Percentiles rank a stretch among this genome's conserved stretches.
These are phyloP conservation scores for Nidula niveotomentosa DNA, from an alignment of 1,284 basidiomycete species.

Conservation along the genomic window DNA sequence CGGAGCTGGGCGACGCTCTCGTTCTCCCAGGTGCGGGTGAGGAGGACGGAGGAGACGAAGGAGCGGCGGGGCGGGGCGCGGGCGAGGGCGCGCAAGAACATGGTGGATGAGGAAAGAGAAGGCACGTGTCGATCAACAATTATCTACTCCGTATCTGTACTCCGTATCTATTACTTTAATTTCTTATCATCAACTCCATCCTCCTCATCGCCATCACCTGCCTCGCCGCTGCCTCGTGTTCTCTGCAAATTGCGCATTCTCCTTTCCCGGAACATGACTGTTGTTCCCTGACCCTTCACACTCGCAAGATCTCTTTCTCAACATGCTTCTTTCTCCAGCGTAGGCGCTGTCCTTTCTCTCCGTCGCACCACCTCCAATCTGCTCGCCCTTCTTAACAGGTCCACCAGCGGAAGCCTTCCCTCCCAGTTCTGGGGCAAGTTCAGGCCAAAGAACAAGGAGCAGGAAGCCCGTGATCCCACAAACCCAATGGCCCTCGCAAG, in stretches of 20 bases:
- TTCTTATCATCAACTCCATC: too few relatives aligned
- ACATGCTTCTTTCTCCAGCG: slow-evolving; percentile 79
- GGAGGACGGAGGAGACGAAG: slow-evolving; percentile 34
- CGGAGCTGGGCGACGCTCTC: slow-evolving; percentile 61
- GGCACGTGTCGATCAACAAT: not conserved
- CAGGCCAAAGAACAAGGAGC: slow-evolving; percentile 64
- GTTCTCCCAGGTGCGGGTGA: slow-evolving; percentile 64
- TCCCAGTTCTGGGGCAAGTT: slow-evolving; percentile 70
- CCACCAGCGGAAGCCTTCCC: slow-evolving; percentile 63
- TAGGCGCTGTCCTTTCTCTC: slow-evolving; percentile 41
- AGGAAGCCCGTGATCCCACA: slow-evolving; percentile 49
- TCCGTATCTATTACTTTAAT: not conserved
- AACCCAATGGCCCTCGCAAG: slow-evolving; percentile 62
- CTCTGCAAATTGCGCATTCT: slow-evolving; percentile 25
- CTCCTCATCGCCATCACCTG: slow-evolving; percentile 4
- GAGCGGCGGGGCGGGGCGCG: not conserved
- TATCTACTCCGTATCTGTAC: not conserved
- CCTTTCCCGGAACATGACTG: slow-evolving; percentile 30
- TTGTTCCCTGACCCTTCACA: slow-evolving; percentile 26
- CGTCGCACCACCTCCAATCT: slow-evolving; percentile 28
- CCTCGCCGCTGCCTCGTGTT: slow-evolving; percentile 44
- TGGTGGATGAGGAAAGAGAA: not conserved
- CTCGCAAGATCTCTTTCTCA: slow-evolving; percentile 18
- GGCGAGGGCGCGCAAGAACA: slow-evolving; percentile 4
- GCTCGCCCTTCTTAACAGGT: slow-evolving; percentile 44